Conservation (phyloP, 768 basidiomycete species). For the Pulveroboletus sp. region DNA sequence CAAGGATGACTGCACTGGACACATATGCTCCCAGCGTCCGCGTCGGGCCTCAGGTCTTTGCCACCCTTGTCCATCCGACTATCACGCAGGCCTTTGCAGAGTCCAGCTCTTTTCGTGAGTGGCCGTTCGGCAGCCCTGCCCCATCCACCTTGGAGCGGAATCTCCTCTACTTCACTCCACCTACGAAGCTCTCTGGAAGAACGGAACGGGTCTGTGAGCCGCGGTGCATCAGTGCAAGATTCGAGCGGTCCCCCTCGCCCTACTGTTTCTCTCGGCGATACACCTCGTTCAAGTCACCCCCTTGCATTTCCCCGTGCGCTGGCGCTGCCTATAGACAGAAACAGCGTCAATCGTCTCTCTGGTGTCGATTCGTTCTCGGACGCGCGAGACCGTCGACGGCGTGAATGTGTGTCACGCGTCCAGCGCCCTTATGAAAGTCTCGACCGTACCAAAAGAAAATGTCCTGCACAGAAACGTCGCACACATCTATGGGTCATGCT, state of each 20-base stretch:
- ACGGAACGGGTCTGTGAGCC: background rate
- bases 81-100: slow-evolving; percentile 28
- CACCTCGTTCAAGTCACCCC: background rate
- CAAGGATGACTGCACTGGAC: slow-evolving; percentile 64
- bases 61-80: slow-evolving; percentile 26
- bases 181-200: background rate
- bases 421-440: background rate
- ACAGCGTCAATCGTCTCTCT: slow-evolving; percentile 2
- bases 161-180: background rate
- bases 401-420: background rate
- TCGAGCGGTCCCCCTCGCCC: background rate
- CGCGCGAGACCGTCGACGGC: slow-evolving; percentile 6
- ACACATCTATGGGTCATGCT: slow-evolving; percentile 32
- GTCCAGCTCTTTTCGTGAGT: background rate
- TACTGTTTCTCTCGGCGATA: background rate
- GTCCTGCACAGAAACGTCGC: slow-evolving; percentile 16
- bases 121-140: background rate
- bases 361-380: slow-evolving; percentile 3
- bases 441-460: slow-evolving; percentile 12
- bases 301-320: background rate
- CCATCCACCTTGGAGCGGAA: slow-evolving; percentile 2
- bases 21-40: slow-evolving; percentile 86
- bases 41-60: slow-evolving; percentile 57
- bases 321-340: background rate
- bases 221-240: background rate